Percentiles rank a stretch among this genome's conserved stretches.
phyloP scores from a whole-genome alignment of 345 rosid species.

The Mallotus nudiflorus region DNA sequence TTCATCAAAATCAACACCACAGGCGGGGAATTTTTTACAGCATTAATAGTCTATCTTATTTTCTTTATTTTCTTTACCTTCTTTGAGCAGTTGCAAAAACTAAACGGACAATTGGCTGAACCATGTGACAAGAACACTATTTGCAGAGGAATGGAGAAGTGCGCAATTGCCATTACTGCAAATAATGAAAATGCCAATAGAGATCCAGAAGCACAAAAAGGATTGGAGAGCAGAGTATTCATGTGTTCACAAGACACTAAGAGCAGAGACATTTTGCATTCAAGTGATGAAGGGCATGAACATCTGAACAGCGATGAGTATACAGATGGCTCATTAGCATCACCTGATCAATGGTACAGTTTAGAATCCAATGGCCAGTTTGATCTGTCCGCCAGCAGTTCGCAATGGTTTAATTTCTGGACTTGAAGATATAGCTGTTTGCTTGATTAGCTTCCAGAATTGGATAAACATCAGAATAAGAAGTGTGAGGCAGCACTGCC shows the following conservation, averaged over 20 bases:
- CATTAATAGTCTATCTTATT: neutral
- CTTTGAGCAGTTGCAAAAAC: conserved; percentile 53
- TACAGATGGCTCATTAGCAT: conserved; percentile 38
- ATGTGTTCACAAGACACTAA: conserved; percentile 18
- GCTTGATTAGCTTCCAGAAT: no score
- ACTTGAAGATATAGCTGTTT: conserved; percentile 23
- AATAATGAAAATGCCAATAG: conserved; percentile 29
- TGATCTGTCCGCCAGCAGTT: conserved; percentile 44
- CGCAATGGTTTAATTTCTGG: conserved; percentile 57
- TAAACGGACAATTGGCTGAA: conserved; percentile 39
- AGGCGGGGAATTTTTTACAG: neutral
- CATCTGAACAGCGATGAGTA: conserved; percentile 33
- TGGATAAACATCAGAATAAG: no score
- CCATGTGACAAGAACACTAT: conserved; percentile 24
- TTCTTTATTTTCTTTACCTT: neutral
- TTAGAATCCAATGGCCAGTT: conserved; percentile 39
- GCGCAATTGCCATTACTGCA: conserved; percentile 24
- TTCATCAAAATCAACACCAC: neutral
- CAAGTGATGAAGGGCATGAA: conserved; percentile 30
- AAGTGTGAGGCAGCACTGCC: no score
- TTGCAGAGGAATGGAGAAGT: conserved; percentile 26
- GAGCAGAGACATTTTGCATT: conserved; percentile 27
- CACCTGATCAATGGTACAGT: conserved; percentile 46
- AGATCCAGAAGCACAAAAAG: conserved; percentile 34
- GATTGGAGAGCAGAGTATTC: conserved; percentile 16